Evolutionary conservation across 768 basidiomycete species (phyloP).

Genomic region (Dioszegia crocea): DNA sequence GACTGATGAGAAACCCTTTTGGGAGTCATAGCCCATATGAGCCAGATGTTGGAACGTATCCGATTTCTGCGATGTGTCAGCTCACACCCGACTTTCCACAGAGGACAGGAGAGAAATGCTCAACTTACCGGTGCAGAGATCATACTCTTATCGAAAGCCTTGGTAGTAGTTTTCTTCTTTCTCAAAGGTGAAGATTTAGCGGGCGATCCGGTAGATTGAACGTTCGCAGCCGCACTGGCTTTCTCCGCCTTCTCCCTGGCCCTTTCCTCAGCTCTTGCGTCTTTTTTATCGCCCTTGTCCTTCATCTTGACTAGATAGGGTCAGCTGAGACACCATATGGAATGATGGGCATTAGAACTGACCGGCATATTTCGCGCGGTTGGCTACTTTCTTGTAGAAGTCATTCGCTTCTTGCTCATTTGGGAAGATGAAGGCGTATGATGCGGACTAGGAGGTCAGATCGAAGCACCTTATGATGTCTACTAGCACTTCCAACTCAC

Average conservation of each 20-base stretch:
- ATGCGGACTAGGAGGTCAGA: constrained; percentile 2
- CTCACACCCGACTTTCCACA: not conserved
- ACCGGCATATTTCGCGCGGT: constrained; percentile 61
- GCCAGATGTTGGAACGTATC: constrained; percentile 78
- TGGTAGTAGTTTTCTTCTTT: constrained; percentile 4
- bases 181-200: constrained; percentile 6
- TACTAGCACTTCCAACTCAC: too few species aligned
- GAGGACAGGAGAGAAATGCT: not conserved
- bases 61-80: constrained; percentile 31
- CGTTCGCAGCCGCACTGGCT: constrained; percentile 79
- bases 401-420: constrained; percentile 77
- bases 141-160: constrained; percentile 10
- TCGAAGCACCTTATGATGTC: constrained; percentile 9
- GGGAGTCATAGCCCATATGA: constrained; percentile 88
- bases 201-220: constrained; percentile 12
- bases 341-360: constrained; percentile 5
- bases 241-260: constrained; percentile 77
- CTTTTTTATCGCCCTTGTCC: constrained; percentile 40
- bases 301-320: constrained; percentile 35
- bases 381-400: constrained; percentile 77
- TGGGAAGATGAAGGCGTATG: constrained; percentile 72
- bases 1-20: constrained; percentile 76
- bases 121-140: not conserved
- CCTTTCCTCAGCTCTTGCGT: constrained; percentile 44
- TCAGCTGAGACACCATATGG: not conserved